A percentile compares a stretch with the other conserved stretches of the same genome.
Evolutionary conservation across 768 basidiomycete genomes (phyloP).

Genomic region (Psilocybe azurescens): DNA sequence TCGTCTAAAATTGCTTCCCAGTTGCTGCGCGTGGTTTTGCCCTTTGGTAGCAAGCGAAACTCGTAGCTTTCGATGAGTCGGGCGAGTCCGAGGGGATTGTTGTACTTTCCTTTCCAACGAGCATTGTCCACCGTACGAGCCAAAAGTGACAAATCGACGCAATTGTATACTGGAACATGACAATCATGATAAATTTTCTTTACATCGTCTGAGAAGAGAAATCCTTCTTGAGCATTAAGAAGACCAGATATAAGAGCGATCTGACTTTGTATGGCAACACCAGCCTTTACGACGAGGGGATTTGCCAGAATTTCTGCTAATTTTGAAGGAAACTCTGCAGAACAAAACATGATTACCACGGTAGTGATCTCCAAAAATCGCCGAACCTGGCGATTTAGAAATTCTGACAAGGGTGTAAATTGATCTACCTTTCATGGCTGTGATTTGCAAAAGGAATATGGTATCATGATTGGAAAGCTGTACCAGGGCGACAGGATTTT

Average conservation of each 20-base stretch:
- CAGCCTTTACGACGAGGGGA: constrained; percentile 63
- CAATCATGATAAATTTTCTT: constrained; percentile 65
- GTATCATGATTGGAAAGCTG: constrained; percentile 65
- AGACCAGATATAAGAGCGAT: constrained; percentile 16
- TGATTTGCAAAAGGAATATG: constrained; percentile 71
- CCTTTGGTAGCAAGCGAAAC: constrained; percentile 57
- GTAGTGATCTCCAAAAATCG: constrained; percentile 5
- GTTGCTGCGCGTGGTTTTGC: constrained; percentile 65
- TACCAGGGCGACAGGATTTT: constrained; percentile 76
- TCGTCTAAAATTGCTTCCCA: constrained; percentile 61
- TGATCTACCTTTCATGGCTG: constrained; percentile 54
- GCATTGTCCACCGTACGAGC: constrained; percentile 73
- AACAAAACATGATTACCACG: constrained; percentile 10
- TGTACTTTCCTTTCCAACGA: constrained; percentile 76
- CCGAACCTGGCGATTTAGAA: not conserved
- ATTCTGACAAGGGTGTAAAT: not conserved
- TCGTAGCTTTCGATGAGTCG: constrained; percentile 69
- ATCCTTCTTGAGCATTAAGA: constrained; percentile 9
- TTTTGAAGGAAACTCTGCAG: constrained; percentile 55
- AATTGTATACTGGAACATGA: constrained; percentile 45
- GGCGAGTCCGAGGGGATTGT: constrained; percentile 62
- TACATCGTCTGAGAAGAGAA: constrained; percentile 58
- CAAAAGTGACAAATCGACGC: constrained; percentile 75
- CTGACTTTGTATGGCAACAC: constrained; percentile 76
- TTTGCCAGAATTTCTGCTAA: constrained; percentile 59